A percentile compares a stretch with the other conserved stretches of the same genome.
Conservation (phyloP, 768 basidiomycete species). For the Boletus tylopilopsis region DNA sequence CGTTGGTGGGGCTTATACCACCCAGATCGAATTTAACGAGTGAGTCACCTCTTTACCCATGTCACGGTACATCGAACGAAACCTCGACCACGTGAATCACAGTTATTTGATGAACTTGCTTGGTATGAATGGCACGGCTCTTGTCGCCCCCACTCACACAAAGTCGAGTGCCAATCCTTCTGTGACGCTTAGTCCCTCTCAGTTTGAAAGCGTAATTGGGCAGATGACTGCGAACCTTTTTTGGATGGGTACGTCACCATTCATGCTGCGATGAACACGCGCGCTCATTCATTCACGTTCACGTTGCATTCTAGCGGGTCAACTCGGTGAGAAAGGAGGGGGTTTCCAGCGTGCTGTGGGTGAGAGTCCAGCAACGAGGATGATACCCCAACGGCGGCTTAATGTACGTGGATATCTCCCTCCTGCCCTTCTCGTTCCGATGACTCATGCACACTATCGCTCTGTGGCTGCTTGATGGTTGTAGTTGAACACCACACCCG, state of each 20-base stretch:
- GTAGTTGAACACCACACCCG: neutral
- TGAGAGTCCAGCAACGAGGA: neutral
- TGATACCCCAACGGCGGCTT: neutral
- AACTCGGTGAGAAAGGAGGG: neutral
- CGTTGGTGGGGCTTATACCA: neutral
- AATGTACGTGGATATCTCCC: neutral
- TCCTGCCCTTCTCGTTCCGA: neutral
- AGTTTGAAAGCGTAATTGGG: neutral
- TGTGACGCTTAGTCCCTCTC: neutral
- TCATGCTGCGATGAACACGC: neutral
- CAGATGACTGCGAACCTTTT: neutral
- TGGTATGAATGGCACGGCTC: neutral
- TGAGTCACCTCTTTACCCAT: neutral
- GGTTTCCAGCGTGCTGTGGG: neutral
- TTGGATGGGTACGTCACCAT: neutral
- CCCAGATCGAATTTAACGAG: neutral
- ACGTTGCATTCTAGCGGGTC: neutral
- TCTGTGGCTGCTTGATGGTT: neutral
- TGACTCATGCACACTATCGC: neutral
- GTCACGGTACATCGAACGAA: neutral
- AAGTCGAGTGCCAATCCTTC: neutral
- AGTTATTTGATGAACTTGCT: neutral
- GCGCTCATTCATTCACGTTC: neutral
- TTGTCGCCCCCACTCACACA: neutral
- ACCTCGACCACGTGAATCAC: neutral